Evolutionary conservation across 345 rosid species (phyloP).

Genomic region (Corchorus olitorius): DNA sequence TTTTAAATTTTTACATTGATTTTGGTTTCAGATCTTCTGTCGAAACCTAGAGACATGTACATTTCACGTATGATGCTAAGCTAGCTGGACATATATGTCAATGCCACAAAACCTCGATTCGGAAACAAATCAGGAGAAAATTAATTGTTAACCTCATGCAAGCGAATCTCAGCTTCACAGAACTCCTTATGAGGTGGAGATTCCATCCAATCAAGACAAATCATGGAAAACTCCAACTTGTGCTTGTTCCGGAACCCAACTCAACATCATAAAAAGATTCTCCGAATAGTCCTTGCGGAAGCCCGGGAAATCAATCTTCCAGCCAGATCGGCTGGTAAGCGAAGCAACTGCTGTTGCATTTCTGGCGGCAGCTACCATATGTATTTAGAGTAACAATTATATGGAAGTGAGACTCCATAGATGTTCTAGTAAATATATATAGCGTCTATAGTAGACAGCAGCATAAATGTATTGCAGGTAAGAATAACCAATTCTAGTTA

Average conservation of each 20-base stretch:
- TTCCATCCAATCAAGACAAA: not conserved
- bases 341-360: constrained; percentile 70
- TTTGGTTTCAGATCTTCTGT: not conserved
- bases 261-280: constrained; percentile 56
- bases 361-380: constrained; percentile 74
- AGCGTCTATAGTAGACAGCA: not conserved
- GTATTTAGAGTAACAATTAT: not conserved
- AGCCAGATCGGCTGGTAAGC: constrained; percentile 71
- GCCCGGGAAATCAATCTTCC: constrained; percentile 79
- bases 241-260: not conserved
- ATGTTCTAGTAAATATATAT: constrained; percentile 1
- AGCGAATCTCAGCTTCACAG: not conserved
- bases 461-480: not conserved
- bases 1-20: not conserved
- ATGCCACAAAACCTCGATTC: not conserved
- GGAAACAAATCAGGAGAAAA: not conserved
- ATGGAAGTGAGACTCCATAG: not conserved
- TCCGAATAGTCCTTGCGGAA: constrained; percentile 70
- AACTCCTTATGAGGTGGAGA: not conserved
- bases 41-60: not conserved
- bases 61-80: not conserved
- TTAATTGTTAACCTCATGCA: not conserved
- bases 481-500: not conserved
- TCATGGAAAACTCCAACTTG: not conserved
- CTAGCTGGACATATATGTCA: not conserved